These are phyloP conservation scores for Fagopyrum esculentum DNA, from an alignment of 148 eudicot species.

Conservation along the genomic window DNA sequence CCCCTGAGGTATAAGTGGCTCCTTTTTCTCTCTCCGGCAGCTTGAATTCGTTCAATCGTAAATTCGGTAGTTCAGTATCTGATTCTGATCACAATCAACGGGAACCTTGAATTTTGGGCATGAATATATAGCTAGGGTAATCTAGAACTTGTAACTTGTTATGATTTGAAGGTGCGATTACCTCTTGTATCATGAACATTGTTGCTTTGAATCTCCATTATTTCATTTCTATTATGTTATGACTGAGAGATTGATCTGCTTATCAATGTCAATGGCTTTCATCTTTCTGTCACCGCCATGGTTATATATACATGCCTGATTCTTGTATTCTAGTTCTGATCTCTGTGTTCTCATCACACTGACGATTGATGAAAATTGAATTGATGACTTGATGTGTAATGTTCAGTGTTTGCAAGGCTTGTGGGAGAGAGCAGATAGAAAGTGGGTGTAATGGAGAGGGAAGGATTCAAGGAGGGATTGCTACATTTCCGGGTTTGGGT, in stretches of 20 bases:
- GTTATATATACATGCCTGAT: too few relatives aligned
- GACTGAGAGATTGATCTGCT: neutral
- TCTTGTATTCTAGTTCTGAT: too few relatives aligned
- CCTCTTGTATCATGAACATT: neutral
- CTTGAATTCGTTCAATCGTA: neutral
- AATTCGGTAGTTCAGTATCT: neutral
- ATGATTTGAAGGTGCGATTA: neutral
- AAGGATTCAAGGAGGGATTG: slow-evolving; percentile 93
- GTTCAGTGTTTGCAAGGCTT: slow-evolving; percentile 51
- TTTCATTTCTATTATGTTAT: neutral
- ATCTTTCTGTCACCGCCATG: too few relatives aligned
- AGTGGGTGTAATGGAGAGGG: slow-evolving; percentile 91
- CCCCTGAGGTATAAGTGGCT: neutral
- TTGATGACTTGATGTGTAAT: neutral
- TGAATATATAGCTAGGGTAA: neutral
- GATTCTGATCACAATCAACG: neutral
- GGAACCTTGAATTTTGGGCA: neutral
- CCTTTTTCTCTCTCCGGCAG: neutral
- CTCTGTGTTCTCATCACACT: too few relatives aligned
- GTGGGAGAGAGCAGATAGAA: slow-evolving; percentile 66
- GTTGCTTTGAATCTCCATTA: neutral
- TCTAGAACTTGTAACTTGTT: neutral
- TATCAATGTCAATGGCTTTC: too few relatives aligned
- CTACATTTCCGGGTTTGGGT: slow-evolving; percentile 86
- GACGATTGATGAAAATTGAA: neutral